Evolutionary conservation across 164 flowering plant genomes (phyloP), one percentile per base, ranked within the genome.

Genomic region (Stephania yunnanensis): DNA sequence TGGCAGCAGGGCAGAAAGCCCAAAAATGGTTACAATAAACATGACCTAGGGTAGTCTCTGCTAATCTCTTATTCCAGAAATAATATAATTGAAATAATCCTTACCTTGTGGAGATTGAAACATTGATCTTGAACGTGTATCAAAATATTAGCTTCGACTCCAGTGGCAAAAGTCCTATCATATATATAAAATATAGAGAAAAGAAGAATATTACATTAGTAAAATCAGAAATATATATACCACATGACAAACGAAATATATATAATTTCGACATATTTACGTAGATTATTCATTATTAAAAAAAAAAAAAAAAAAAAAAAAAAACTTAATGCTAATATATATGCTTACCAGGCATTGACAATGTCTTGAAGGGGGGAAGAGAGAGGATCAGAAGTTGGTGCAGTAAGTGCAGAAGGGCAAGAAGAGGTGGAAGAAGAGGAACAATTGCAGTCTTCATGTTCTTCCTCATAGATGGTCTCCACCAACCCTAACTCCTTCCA

Each of bases 381-480:
- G 44, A 66, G 70, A 68, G 76, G 68, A 68, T 48, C 46, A 11
- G 25, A 22, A 31, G 68, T 15, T 75, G 83, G 77, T 55, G 86
- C 72, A 69, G 65, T 45, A 31, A 86, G 13, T 8, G 84, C 74
- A 8, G 85, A 78, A 30, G 75, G 74, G 63, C 87, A 74, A 66
- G 86, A 69, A 13, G 85, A 71, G 15, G 80, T 30, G 10, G 83
- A 79, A 22, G 80, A 65, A 46, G 70, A 68, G 13, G 25, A 70
- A 44, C 45, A 19, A 25, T 63, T 42, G 13, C 8, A 71, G 25
- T 81, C 80, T 46, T 86, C 87, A 5, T 85, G 71, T 45, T 87
- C 90, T 71, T 90, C 94, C 71, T 92, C 97, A 45, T 87, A 86
- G 73, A 92, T 92, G 52, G 97, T 92, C 13, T 88, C 91, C 20